These are phyloP conservation scores for Beta lomatogona DNA, from an alignment of 179 eudicot genomes.

Conservation along the genomic window DNA sequence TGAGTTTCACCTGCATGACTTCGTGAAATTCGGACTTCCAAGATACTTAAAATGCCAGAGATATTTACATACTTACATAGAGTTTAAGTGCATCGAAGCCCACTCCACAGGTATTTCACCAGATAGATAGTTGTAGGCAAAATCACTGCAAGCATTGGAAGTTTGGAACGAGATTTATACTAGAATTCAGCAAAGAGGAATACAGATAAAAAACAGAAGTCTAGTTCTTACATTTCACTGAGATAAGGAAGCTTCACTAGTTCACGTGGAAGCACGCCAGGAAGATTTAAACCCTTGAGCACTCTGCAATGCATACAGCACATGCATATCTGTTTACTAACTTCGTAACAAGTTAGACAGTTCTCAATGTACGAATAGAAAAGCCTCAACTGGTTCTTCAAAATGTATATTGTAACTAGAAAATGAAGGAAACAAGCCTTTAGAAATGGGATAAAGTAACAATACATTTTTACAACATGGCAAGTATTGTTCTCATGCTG, in stretches of 20 bases:
- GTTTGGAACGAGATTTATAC: neutral
- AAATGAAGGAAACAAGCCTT: constrained; percentile 3
- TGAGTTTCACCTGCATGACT: constrained; percentile 28
- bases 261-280: constrained; percentile 66
- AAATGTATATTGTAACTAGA: neutral
- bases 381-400: neutral
- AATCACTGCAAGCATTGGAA: constrained; percentile 50
- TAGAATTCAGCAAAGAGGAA: neutral
- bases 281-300: constrained; percentile 61
- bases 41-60: constrained; percentile 10
- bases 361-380: neutral
- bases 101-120: constrained; percentile 76
- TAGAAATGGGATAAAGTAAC: constrained; percentile 26
- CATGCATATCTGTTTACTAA: neutral
- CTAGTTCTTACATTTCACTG: constrained; percentile 47
- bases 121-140: constrained; percentile 68
- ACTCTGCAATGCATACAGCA: constrained; percentile 43
- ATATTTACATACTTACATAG: constrained; percentile 43
- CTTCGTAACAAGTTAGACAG: neutral
- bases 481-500: constrained; percentile 50
- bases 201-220: neutral
- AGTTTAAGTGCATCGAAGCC: constrained; percentile 55
- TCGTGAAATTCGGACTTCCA: constrained; percentile 16
- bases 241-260: constrained; percentile 64
- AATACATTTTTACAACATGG: constrained; percentile 64